Conservation (phyloP, 805 yeast genomes). For the Candida hispaniensis region DNA sequence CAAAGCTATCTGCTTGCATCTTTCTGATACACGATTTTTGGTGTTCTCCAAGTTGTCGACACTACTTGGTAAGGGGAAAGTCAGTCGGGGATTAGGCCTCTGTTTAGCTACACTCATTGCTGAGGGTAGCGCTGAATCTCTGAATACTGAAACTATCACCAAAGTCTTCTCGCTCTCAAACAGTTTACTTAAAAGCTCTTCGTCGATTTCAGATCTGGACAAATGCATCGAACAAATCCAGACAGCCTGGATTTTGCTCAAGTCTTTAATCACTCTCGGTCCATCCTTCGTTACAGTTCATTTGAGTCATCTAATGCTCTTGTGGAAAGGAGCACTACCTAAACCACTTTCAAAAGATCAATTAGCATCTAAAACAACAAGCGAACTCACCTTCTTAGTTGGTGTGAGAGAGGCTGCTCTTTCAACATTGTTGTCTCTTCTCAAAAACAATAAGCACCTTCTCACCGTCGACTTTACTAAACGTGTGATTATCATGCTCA, state of each 20-base stretch:
- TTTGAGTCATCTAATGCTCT: conserved; percentile 44
- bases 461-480: conserved; percentile 36
- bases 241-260: conserved; percentile 52
- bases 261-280: conserved; percentile 56
- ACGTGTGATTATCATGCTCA: conserved; percentile 40
- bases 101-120: conserved; percentile 25
- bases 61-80: conserved; percentile 18
- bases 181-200: conserved; percentile 36
- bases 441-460: conserved; percentile 30
- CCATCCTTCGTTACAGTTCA: conserved; percentile 44
- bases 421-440: conserved; percentile 44
- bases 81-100: conserved; percentile 25
- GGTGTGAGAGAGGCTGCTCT: conserved; percentile 51
- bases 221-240: conserved; percentile 32
- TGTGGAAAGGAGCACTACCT: conserved; percentile 54
- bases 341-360: conserved; percentile 35
- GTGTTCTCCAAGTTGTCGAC: conserved; percentile 24
- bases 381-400: conserved; percentile 30
- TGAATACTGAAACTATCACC: conserved; percentile 35
- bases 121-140: conserved; percentile 22
- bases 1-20: conserved; percentile 17
- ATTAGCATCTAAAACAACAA: conserved; percentile 28
- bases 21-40: conserved; percentile 17
- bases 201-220: conserved; percentile 33
- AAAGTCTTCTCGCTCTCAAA: conserved; percentile 29